phyloP scores from a whole-genome alignment of 2,329 filamentous ascomycete genomes.

The Aspergillus spinulosporus region DNA sequence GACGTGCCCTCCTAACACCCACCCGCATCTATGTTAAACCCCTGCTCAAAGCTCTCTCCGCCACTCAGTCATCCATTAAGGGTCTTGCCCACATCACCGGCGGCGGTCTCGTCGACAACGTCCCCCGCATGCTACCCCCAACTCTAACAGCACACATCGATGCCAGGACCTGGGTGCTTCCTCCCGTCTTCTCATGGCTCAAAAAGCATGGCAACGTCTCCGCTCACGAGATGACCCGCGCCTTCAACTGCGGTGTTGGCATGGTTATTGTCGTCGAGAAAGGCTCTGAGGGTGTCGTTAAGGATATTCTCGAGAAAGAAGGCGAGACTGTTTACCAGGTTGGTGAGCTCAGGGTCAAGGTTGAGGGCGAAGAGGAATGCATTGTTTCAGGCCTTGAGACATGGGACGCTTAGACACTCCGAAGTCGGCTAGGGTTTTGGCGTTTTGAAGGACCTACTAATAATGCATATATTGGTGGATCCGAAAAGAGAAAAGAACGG shows the following conservation, averaged over 20 bases:
- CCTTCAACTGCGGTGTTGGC: conserved; percentile 92
- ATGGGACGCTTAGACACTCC: conserved; percentile 33
- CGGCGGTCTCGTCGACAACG: conserved; percentile 88
- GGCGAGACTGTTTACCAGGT: conserved; percentile 78
- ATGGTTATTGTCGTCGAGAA: conserved; percentile 84
- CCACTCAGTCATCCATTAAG: conserved; percentile 66
- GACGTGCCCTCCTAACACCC: conserved; percentile 78
- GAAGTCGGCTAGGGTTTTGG: not conserved
- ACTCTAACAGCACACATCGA: conserved; percentile 79
- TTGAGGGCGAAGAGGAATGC: conserved; percentile 58
- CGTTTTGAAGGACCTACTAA: not conserved
- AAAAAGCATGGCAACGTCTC: conserved; percentile 69
- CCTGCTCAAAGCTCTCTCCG: conserved; percentile 64
- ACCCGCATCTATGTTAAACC: conserved; percentile 92
- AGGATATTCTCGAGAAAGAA: conserved; percentile 59
- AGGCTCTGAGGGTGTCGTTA: conserved; percentile 62
- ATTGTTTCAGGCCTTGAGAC: conserved; percentile 61
- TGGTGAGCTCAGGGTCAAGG: conserved; percentile 66
- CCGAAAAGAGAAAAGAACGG: conserved; percentile 8
- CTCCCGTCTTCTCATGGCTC: conserved; percentile 83
- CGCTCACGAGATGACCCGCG: conserved; percentile 78
- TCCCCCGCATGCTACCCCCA: conserved; percentile 85
- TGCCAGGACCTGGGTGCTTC: conserved; percentile 71
- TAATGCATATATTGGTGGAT: not conserved
- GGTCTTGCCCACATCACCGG: conserved; percentile 97